Evolutionary conservation across 768 basidiomycete genomes (phyloP).

Genomic region (Tylopilus subfusipes): DNA sequence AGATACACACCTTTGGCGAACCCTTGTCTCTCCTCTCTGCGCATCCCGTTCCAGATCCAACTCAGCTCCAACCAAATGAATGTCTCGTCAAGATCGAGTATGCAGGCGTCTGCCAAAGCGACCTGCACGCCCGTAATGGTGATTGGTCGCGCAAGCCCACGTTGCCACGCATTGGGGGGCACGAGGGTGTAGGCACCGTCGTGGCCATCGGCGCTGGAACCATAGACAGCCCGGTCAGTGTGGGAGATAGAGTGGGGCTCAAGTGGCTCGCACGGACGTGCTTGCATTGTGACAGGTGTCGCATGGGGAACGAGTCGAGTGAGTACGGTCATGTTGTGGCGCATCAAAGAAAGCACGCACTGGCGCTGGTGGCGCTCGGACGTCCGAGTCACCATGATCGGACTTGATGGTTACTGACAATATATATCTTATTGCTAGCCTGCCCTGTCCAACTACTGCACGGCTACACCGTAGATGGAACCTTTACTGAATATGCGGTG

Average conservation of each 20-base stretch:
- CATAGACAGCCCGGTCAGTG: slow-evolving; percentile 26
- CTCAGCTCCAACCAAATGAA: slow-evolving; percentile 21
- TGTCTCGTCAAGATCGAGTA: slow-evolving; percentile 41
- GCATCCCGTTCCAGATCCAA: slow-evolving; percentile 17
- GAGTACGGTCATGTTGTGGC: neutral
- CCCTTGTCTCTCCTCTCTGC: slow-evolving; percentile 11
- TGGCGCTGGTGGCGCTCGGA: neutral
- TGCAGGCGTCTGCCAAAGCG: slow-evolving; percentile 43
- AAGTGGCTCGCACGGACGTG: slow-evolving; percentile 43
- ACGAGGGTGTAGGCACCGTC: slow-evolving; percentile 46
- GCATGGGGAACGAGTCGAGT: slow-evolving; percentile 34
- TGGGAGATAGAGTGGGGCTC: slow-evolving; percentile 43
- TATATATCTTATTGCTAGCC: slow-evolving; percentile 2
- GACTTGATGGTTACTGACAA: neutral
- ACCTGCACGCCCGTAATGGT: slow-evolving; percentile 39
- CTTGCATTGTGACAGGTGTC: slow-evolving; percentile 40
- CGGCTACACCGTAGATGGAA: slow-evolving; percentile 45
- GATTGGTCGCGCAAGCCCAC: slow-evolving; percentile 33
- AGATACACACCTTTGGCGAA: slow-evolving; percentile 16
- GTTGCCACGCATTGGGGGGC: slow-evolving; percentile 39
- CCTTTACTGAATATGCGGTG: slow-evolving; percentile 40
- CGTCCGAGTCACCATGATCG: neutral
- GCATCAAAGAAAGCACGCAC: neutral
- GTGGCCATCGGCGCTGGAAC: slow-evolving; percentile 42
- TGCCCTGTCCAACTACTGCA: slow-evolving; percentile 3